Evolutionary conservation across 345 rosid genomes (phyloP).

Genomic region (Cochlearia excelsa): DNA sequence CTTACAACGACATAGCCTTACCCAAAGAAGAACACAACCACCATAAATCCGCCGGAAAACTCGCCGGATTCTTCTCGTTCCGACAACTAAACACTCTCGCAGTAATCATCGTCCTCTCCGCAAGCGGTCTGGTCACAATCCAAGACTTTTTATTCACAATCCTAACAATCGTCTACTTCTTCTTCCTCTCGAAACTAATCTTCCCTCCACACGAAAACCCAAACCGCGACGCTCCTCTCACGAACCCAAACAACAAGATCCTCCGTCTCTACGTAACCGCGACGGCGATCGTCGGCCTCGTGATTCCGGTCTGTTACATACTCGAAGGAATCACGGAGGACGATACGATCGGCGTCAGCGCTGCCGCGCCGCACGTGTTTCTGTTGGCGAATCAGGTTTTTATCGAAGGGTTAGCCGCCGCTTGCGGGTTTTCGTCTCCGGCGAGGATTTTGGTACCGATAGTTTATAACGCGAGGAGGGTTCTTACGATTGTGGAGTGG

Average conservation of each 20-base stretch:
- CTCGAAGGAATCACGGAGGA: constrained; percentile 69
- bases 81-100: constrained; percentile 69
- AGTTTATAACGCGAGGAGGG: constrained; percentile 66
- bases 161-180: constrained; percentile 58
- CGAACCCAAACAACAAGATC: constrained; percentile 41
- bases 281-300: constrained; percentile 56
- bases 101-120: constrained; percentile 50
- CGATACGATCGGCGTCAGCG: constrained; percentile 61
- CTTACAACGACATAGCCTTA: constrained; percentile 50
- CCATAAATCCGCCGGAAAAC: constrained; percentile 22
- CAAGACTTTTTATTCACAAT: constrained; percentile 56
- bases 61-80: constrained; percentile 41
- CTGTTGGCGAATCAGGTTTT: constrained; percentile 71
- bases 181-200: constrained; percentile 52
- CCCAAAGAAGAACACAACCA: constrained; percentile 39
- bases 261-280: constrained; percentile 48
- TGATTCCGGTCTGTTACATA: constrained; percentile 66
- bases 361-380: constrained; percentile 82
- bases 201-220: constrained; percentile 47
- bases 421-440: constrained; percentile 58
- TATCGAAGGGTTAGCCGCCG: constrained; percentile 79
- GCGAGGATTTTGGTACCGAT: constrained; percentile 76
- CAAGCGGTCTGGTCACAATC: constrained; percentile 62
- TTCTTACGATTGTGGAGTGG: constrained; percentile 68
- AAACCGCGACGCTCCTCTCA: constrained; percentile 40